A percentile compares a stretch with the other conserved stretches of the same genome.
Conservation (phyloP, 2,329 filamentous ascomycete genomes). For the Chalaropsis thielavioides region DNA sequence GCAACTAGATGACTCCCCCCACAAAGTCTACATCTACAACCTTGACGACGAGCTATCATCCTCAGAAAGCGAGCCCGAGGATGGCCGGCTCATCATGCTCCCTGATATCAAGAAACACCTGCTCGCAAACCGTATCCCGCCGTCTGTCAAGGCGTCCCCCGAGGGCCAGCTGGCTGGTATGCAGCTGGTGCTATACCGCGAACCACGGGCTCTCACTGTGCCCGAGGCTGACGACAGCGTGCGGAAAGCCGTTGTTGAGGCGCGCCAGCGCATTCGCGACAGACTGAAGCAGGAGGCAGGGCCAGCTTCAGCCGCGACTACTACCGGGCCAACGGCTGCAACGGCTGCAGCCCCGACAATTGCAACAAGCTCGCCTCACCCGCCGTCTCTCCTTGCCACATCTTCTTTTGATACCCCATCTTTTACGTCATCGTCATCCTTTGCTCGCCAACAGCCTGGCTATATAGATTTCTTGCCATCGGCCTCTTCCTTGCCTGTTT, state of each 20-base stretch:
- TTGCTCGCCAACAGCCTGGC: neutral
- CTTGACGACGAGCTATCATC: conserved; percentile 71
- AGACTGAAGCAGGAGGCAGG: conserved; percentile 30
- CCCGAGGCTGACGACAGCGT: conserved; percentile 64
- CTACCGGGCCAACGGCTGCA: neutral
- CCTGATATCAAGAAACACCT: conserved; percentile 77
- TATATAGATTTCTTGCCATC: neutral
- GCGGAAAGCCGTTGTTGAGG: conserved; percentile 69
- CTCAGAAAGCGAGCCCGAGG: conserved; percentile 38
- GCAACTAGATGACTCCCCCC: conserved; percentile 72
- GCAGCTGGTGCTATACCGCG: conserved; percentile 73
- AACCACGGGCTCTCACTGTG: conserved; percentile 62
- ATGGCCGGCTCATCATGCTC: conserved; percentile 57
- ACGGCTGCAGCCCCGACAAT: neutral
- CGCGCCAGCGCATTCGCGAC: conserved; percentile 52
- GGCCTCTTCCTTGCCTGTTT: no score
- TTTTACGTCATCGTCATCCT: neutral
- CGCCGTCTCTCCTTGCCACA: neutral
- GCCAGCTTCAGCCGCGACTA: neutral
- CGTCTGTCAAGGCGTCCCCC: conserved; percentile 33
- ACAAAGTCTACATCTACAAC: conserved; percentile 83
- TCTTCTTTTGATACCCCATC: neutral
- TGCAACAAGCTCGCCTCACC: neutral
- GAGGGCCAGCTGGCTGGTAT: conserved; percentile 34
- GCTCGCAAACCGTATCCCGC: conserved; percentile 54